Percentiles rank a stretch among this genome's conserved stretches.
These are phyloP conservation scores for Protomyces macrosporus DNA, from an alignment of 1,139 yeast genomes.

Conservation along the genomic window DNA sequence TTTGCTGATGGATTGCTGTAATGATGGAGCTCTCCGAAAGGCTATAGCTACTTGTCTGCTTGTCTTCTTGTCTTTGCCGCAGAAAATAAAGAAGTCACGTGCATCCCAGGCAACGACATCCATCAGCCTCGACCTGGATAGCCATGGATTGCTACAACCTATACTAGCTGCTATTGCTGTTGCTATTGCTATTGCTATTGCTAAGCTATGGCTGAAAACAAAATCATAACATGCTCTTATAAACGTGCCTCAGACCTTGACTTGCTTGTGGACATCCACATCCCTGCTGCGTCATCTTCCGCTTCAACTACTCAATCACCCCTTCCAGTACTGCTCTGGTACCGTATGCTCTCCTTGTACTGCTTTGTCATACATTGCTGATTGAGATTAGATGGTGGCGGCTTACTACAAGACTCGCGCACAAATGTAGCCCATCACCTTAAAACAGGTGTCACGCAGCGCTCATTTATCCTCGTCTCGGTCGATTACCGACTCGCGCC, in stretches of 20 bases:
- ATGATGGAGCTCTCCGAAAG: background rate
- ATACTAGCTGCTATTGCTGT: background rate
- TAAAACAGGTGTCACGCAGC: background rate
- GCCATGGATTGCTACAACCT: no score
- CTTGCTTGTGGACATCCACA: background rate
- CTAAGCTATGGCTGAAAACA: background rate
- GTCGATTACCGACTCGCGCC: constrained; percentile 46
- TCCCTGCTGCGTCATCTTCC: background rate
- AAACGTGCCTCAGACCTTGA: background rate
- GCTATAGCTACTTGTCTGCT: background rate
- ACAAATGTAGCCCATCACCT: constrained; percentile 3
- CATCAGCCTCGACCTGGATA: no score
- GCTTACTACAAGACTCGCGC: constrained; percentile 11
- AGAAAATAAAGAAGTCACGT: background rate
- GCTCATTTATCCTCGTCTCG: constrained; percentile 34
- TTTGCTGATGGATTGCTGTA: background rate
- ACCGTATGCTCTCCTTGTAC: background rate
- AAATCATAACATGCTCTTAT: background rate
- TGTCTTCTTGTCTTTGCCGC: background rate
- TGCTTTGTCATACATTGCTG: background rate
- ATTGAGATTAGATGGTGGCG: constrained; percentile 13
- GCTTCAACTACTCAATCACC: background rate
- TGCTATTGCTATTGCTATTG: background rate
- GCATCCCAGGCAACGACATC: background rate
- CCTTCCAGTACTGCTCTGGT: background rate